A percentile compares a stretch with the other conserved stretches of the same genome.
Evolutionary conservation across 257 asterid species (phyloP).

Genomic region (Salvia miltiorrhiza): DNA sequence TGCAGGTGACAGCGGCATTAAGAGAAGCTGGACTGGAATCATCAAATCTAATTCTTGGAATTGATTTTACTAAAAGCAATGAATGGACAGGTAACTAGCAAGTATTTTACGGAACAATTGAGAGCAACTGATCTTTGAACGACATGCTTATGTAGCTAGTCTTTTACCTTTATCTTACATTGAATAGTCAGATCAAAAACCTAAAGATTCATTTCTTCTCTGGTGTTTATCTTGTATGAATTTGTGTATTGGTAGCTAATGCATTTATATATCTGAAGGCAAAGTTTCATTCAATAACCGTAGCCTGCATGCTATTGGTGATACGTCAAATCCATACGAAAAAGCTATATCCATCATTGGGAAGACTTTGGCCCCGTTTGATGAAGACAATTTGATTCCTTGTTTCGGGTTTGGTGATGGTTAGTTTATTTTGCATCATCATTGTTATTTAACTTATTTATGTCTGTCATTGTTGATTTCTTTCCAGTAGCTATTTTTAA

Average conservation of each 20-base stretch:
- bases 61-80: constrained; percentile 85
- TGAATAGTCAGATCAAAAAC: constrained; percentile 1
- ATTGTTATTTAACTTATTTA: not conserved
- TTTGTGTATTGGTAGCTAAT: constrained; percentile 26
- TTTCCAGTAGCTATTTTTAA: not conserved
- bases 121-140: not conserved
- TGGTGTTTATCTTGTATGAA: not conserved
- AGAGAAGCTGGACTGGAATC: constrained; percentile 83
- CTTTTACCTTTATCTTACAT: not conserved
- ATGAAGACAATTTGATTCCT: constrained; percentile 81
- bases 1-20: constrained; percentile 68
- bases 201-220: not conserved
- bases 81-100: constrained; percentile 78
- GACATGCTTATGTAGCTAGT: constrained; percentile 1
- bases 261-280: constrained; percentile 42
- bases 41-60: constrained; percentile 78
- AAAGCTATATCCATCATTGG: constrained; percentile 78
- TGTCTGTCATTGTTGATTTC: constrained; percentile 4
- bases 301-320: constrained; percentile 67
- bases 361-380: constrained; percentile 80
- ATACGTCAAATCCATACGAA: constrained; percentile 70
- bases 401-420: constrained; percentile 96
- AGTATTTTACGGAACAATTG: not conserved
- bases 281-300: constrained; percentile 62
- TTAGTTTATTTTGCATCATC: constrained; percentile 27